Evolutionary conservation across 164 flowering plant species (phyloP).

Genomic region (Magnolia sinica): DNA sequence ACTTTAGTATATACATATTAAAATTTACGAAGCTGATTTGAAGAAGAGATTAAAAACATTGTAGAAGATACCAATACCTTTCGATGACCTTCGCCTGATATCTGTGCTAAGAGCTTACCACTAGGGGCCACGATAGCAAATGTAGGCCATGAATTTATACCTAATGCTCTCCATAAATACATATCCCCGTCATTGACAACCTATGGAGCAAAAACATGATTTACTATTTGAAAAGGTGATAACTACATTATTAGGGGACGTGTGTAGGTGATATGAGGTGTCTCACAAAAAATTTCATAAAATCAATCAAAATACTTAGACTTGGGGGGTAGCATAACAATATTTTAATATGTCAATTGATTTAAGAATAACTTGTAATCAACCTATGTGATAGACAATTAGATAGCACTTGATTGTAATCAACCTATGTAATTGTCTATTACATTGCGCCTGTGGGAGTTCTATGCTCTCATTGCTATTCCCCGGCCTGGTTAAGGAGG

Average conservation of each 20-base stretch:
- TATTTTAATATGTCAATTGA: neutral
- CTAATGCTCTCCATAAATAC: conserved; percentile 87
- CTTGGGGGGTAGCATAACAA: neutral
- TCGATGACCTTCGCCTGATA: conserved; percentile 89
- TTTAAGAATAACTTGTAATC: no score
- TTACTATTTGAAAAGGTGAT: neutral
- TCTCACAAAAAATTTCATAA: neutral
- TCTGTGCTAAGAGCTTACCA: conserved; percentile 78
- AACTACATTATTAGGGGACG: neutral
- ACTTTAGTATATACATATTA: no score
- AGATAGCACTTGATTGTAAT: no score
- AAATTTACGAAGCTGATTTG: neutral
- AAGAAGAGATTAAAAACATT: neutral
- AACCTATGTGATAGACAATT: no score
- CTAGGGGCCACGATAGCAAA: conserved; percentile 80
- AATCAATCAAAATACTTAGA: neutral
- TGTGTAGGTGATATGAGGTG: neutral
- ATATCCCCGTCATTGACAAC: conserved; percentile 98
- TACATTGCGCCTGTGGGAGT: no score
- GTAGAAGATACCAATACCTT: conserved; percentile 45
- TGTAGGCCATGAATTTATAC: conserved; percentile 95
- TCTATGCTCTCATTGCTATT: no score
- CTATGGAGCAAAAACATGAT: conserved; percentile 24
- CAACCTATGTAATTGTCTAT: no score
- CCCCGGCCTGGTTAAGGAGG: no score